Percentiles rank a stretch among this genome's conserved stretches.
Evolutionary conservation across 768 basidiomycete genomes (phyloP).

Genomic region (Hygrocybe coccinea): DNA sequence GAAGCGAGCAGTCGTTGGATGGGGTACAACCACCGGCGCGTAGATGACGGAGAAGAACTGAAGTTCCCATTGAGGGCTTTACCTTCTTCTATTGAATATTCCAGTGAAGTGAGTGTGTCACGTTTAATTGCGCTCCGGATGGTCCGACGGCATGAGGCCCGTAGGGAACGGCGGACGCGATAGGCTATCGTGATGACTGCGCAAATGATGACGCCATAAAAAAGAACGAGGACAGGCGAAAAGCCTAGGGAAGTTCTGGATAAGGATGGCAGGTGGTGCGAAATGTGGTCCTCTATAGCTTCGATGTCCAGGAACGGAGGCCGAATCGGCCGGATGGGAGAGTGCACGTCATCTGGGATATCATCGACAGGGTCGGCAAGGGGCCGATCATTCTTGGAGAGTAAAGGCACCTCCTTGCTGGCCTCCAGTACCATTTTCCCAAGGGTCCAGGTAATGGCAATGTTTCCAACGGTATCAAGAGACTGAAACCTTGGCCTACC

Average conservation of each 20-base stretch:
- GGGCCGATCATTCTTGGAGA: slow-evolving; percentile 44
- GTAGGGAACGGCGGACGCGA: slow-evolving; percentile 56
- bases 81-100: slow-evolving; percentile 52
- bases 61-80: slow-evolving; percentile 19
- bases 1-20: slow-evolving; percentile 33
- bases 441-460: slow-evolving; percentile 95
- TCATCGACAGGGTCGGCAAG: slow-evolving; percentile 72
- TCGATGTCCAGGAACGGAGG: slow-evolving; percentile 57
- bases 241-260: slow-evolving; percentile 66
- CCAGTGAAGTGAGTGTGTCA: slow-evolving; percentile 27
- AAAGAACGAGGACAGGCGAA: slow-evolving; percentile 58
- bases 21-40: slow-evolving; percentile 31
- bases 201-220: slow-evolving; percentile 45
- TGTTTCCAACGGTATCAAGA: slow-evolving; percentile 84
- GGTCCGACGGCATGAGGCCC: slow-evolving; percentile 43
- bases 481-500: slow-evolving; percentile 86
- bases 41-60: slow-evolving; percentile 33
- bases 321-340: slow-evolving; percentile 59
- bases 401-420: slow-evolving; percentile 70
- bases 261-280: slow-evolving; percentile 61
- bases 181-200: slow-evolving; percentile 42
- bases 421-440: slow-evolving; percentile 99
- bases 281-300: slow-evolving; percentile 57
- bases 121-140: slow-evolving; percentile 31
- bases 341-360: slow-evolving; percentile 46